These are phyloP conservation scores for Colletotrichum orchidophilum DNA, from an alignment of 2,329 filamentous ascomycete species.

Conservation along the genomic window DNA sequence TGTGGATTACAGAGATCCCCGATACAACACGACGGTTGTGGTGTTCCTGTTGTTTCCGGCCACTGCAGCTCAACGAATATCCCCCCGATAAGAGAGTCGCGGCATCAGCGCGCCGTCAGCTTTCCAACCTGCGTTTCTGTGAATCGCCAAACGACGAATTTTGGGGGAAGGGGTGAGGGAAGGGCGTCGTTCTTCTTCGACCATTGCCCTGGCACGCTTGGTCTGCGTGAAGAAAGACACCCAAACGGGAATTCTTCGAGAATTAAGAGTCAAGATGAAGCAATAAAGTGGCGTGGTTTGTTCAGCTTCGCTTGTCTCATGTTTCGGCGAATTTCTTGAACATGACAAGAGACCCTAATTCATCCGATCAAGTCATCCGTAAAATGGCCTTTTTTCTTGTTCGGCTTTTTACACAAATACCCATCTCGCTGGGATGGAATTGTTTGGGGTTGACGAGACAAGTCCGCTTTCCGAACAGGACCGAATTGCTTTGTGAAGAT, in stretches of 20 bases:
- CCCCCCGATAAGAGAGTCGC: background rate
- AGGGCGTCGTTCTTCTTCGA: background rate
- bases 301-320: background rate
- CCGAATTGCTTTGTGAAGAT: background rate
- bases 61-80: constrained; percentile 14
- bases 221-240: background rate
- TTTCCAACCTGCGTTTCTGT: background rate
- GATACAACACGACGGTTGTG: constrained; percentile 11
- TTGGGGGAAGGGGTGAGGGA: constrained; percentile 11
- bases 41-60: constrained; percentile 18
- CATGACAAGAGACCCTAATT: constrained; percentile 1
- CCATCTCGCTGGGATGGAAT: constrained; percentile 5
- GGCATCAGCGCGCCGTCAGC: background rate
- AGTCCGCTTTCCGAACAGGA: constrained; percentile 11
- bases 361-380: background rate
- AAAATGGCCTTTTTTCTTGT: constrained; percentile 6
- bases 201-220: background rate
- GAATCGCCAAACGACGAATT: constrained; percentile 2
- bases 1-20: background rate
- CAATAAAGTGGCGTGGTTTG: constrained; percentile 1
- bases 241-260: background rate
- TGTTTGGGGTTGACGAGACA: constrained; percentile 20
- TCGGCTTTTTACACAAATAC: background rate
- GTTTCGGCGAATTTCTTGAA: background rate
- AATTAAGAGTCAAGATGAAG: background rate